These are phyloP conservation scores for Chaetomium sp. DNA, from an alignment of 2,329 filamentous ascomycete species.

Conservation along the genomic window DNA sequence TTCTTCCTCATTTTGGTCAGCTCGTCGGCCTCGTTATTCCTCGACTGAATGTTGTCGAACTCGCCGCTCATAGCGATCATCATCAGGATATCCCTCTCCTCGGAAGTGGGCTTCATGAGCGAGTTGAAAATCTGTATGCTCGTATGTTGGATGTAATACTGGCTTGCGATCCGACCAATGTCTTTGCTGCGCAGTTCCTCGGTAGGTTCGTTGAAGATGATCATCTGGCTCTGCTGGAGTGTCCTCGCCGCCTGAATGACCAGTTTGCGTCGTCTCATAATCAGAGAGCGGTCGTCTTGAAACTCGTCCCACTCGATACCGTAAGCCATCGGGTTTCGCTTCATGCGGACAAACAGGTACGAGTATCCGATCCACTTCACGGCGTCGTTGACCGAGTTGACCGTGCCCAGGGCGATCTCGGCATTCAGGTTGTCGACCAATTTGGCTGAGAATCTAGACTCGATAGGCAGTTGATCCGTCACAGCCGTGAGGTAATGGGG, in stretches of 20 bases:
- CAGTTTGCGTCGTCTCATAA: constrained; percentile 80
- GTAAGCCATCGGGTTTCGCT: constrained; percentile 85
- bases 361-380: constrained; percentile 98
- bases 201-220: constrained; percentile 94
- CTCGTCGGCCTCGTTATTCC: constrained; percentile 89
- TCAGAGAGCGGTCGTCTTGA: constrained; percentile 81
- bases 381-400: constrained; percentile 89
- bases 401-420: constrained; percentile 89
- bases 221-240: constrained; percentile 94
- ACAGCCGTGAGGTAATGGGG: constrained; percentile 89
- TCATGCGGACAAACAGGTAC: constrained; percentile 96
- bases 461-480: constrained; percentile 94
- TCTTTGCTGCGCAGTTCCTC: constrained; percentile 94
- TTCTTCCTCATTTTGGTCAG: constrained; percentile 73
- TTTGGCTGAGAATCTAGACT: constrained; percentile 92
- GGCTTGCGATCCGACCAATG: constrained; percentile 92
- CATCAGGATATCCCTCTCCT: constrained; percentile 87
- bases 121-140: constrained; percentile 96
- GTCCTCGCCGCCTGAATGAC: constrained; percentile 86
- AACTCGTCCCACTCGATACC: constrained; percentile 95
- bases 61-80: constrained; percentile 99
- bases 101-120: constrained; percentile 84
- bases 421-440: constrained; percentile 96
- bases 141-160: constrained; percentile 92
- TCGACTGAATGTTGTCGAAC: constrained; percentile 93